Base-by-base conservation (phyloP, 1,284 basidiomycete species). In the Ceratobasidium sp. region DNA sequence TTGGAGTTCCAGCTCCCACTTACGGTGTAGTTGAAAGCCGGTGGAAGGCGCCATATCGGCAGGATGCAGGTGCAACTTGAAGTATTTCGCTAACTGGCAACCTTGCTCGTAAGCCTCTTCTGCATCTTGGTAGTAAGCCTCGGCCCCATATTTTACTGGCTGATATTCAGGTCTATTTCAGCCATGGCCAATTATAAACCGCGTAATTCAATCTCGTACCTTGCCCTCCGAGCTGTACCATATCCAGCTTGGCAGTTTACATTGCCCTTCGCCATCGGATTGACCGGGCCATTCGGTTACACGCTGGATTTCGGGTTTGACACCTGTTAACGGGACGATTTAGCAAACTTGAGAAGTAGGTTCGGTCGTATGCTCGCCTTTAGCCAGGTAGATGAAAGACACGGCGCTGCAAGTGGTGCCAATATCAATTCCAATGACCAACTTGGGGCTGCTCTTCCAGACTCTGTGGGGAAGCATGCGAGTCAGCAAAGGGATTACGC, bases 41-140 rank as follows among this genome's bases (percentile, higher is more conserved):
- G 22, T 2, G 1, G 19, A 5, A 2, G 51, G 49, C 0, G 16
- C 24, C 65, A 68, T 68, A 19, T 49, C 24, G 7, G 19, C 1
- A 1, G 65, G 65, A 56, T 68, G 65, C 3, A 68, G 24, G 9
- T 68, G 65, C 7, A 68, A 41, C 51, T 68, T 68, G 49, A 68
- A 68, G 37, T 68, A 24, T 31, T 68, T 53, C 6, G 51, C 65
- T 0, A 68, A 13, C 8, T 5, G 9, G 7, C 9, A 43, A 1
- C 51, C 65, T 31, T 56, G 48, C 9, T 43, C 29, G 8, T 24
- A 22, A 8, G 51, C 51, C 13, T n/a, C 14, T 43, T 41, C 65
- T 11, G 24, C 6, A 22, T 68, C 65, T 43, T 27, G 51, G n/a
- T 68, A 9, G 37, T 56, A 43, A 8, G 53, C 65, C n/a, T 68